Evolutionary conservation across 129 eudicot species (phyloP).

Genomic region (Centella asiatica): DNA sequence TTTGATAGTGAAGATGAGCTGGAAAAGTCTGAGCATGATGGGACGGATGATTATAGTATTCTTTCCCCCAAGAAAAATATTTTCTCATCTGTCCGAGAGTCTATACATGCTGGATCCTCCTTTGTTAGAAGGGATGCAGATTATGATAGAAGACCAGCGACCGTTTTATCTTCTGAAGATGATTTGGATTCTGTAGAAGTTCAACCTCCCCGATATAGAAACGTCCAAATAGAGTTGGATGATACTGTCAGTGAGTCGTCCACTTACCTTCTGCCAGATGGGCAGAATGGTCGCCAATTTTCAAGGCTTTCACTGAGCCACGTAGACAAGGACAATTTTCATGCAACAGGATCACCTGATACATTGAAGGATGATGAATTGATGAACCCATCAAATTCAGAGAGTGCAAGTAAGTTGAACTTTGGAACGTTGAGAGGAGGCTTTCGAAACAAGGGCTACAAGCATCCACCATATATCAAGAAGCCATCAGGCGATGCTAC

Average conservation of each 20-base stretch:
- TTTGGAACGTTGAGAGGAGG: conserved; percentile 69
- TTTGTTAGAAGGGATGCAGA: background rate
- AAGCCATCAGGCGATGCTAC: conserved; percentile 14
- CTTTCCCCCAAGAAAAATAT: background rate
- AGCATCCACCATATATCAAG: conserved; percentile 29
- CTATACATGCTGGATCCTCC: background rate
- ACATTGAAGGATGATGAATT: conserved; percentile 9
- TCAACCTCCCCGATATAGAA: background rate
- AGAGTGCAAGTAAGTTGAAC: conserved; percentile 34
- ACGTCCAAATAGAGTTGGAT: background rate
- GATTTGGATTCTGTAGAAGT: conserved; percentile 11
- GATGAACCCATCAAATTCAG: conserved; percentile 16
- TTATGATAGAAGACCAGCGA: conserved; percentile 1
- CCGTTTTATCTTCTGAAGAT: conserved; percentile 10
- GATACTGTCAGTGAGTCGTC: background rate
- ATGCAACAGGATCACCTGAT: conserved; percentile 1
- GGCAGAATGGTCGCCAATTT: conserved; percentile 17
- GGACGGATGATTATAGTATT: conserved; percentile 11
- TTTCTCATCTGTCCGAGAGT: background rate
- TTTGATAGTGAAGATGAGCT: conserved; percentile 50
- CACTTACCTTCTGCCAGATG: background rate
- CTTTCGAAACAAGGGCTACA: conserved; percentile 45
- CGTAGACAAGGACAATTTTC: conserved; percentile 14
- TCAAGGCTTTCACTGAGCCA: background rate
- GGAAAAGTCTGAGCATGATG: conserved; percentile 11